Conservation (phyloP, 2,329 filamentous ascomycete genomes). For the Stagonosporopsis vannaccii region DNA sequence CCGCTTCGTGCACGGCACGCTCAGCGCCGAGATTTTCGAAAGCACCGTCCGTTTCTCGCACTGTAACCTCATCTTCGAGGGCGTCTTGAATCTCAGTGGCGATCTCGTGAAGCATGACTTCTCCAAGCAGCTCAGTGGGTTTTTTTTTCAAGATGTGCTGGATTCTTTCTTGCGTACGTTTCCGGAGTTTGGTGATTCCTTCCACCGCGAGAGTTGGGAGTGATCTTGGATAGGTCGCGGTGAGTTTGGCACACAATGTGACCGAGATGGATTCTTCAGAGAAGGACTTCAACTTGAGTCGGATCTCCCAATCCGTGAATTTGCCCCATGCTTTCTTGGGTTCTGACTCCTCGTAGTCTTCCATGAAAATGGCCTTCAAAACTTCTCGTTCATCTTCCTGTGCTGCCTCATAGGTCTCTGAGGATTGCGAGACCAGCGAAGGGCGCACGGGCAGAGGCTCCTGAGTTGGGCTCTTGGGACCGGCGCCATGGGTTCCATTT, state of each 20-base stretch:
- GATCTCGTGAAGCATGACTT: constrained; percentile 71
- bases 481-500: constrained; percentile 33
- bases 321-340: constrained; percentile 86
- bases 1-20: constrained; percentile 80
- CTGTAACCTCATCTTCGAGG: constrained; percentile 84
- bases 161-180: constrained; percentile 74
- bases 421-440: constrained; percentile 48
- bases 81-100: constrained; percentile 69
- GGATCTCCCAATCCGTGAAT: constrained; percentile 80
- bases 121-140: constrained; percentile 68
- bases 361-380: constrained; percentile 85
- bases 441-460: constrained; percentile 42
- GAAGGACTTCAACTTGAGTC: constrained; percentile 77
- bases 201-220: constrained; percentile 75
- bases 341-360: constrained; percentile 81
- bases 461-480: constrained; percentile 34
- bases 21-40: constrained; percentile 90
- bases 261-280: constrained; percentile 75
- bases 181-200: constrained; percentile 68
- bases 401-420: constrained; percentile 76
- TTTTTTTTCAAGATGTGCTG: constrained; percentile 72
- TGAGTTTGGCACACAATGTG: constrained; percentile 79
- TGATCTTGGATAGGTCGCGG: constrained; percentile 90
- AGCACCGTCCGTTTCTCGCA: constrained; percentile 75
- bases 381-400: constrained; percentile 89